Evolutionary conservation across 1,139 yeast genomes (phyloP).

Genomic region (Magnusiomyces tetraspermus): DNA sequence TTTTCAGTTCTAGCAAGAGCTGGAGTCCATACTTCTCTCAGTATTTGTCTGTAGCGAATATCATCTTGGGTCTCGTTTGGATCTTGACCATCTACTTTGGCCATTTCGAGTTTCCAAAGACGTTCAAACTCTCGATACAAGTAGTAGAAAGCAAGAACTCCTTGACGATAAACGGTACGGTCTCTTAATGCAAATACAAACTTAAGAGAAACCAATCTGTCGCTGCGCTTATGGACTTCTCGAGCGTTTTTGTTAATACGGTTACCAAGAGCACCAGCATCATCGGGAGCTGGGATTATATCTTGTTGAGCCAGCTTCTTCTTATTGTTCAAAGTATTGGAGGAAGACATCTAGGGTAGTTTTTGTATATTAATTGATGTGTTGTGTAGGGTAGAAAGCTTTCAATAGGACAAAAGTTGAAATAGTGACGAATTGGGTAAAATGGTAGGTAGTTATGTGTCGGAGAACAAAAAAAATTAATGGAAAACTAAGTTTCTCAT

Average conservation of each 20-base stretch:
- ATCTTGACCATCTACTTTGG: slow-evolving; percentile 34
- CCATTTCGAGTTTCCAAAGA: slow-evolving; percentile 30
- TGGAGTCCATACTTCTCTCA: slow-evolving; percentile 57
- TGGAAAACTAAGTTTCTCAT: too few species aligned
- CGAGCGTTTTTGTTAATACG: slow-evolving; percentile 65
- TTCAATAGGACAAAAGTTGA: too few species aligned
- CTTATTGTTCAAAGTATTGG: too few species aligned
- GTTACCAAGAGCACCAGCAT: slow-evolving; percentile 73
- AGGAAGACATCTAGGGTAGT: too few species aligned
- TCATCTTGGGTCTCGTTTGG: slow-evolving; percentile 29
- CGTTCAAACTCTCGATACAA: slow-evolving; percentile 62
- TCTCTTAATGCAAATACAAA: slow-evolving; percentile 70
- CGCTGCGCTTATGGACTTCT: slow-evolving; percentile 55
- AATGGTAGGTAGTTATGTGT: too few species aligned
- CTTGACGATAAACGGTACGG: slow-evolving; percentile 69
- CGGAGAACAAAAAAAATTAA: too few species aligned
- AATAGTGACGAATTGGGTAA: too few species aligned
- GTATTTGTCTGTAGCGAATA: slow-evolving; percentile 30
- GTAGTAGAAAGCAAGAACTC: slow-evolving; percentile 68
- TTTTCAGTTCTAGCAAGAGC: slow-evolving; percentile 55
- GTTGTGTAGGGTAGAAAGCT: too few species aligned
- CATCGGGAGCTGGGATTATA: slow-evolving; percentile 61
- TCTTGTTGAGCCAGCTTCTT: slow-evolving; percentile 40
- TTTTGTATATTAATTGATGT: too few species aligned
- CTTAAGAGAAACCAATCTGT: slow-evolving; percentile 59